Conservation (phyloP, 108 stramenopile species). For the Schizochytrium sp. region DNA sequence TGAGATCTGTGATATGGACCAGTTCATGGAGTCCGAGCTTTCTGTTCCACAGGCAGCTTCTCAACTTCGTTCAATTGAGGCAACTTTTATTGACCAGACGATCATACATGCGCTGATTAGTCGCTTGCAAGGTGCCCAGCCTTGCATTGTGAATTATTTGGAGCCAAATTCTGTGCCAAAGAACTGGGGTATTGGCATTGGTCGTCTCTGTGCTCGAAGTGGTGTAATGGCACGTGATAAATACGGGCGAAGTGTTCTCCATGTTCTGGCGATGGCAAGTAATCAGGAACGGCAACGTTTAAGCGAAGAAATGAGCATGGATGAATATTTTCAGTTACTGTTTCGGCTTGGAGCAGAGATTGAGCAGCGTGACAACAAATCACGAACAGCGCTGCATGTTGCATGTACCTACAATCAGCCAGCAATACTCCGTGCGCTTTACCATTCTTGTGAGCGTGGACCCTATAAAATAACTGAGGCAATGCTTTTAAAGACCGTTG, state of each 20-base stretch:
- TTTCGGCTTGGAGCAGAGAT: conserved; percentile 1
- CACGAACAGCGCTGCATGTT: background rate
- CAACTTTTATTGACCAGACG: background rate
- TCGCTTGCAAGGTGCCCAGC: background rate
- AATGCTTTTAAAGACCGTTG: background rate
- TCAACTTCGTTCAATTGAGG: background rate
- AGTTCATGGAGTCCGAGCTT: background rate
- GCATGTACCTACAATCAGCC: background rate
- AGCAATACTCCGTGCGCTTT: conserved; percentile 15
- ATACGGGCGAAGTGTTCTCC: background rate
- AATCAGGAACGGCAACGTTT: background rate
- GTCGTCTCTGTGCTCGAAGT: background rate
- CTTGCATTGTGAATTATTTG: background rate
- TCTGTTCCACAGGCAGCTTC: background rate
- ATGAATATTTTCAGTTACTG: background rate
- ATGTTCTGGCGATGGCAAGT: background rate
- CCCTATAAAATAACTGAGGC: background rate
- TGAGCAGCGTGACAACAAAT: conserved; percentile 17
- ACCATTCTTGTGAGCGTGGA: background rate
- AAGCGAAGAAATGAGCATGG: background rate
- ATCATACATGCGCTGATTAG: background rate
- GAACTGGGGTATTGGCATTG: background rate
- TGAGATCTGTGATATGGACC: background rate
- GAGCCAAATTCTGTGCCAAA: background rate
- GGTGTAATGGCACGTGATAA: background rate